These are phyloP conservation scores for Penstemon davidsonii DNA, from an alignment of 257 asterid genomes.

Conservation along the genomic window DNA sequence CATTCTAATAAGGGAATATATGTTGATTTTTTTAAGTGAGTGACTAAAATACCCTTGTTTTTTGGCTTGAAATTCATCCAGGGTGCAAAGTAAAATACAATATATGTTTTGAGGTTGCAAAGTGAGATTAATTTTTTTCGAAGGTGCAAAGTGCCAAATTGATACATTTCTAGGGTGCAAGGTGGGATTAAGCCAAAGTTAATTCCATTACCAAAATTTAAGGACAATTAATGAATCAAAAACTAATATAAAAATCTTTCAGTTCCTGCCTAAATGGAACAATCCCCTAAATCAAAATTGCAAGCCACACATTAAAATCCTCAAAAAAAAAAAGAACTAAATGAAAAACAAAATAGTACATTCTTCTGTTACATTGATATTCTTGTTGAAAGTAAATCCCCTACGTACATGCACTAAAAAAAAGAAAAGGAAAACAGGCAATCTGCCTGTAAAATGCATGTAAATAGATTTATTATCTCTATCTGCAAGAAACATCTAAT, in stretches of 20 bases:
- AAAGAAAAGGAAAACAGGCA: neutral
- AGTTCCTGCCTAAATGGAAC: neutral
- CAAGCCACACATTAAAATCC: neutral
- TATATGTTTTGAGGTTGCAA: too few relatives aligned
- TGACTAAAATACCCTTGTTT: too few relatives aligned
- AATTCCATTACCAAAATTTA: too few relatives aligned
- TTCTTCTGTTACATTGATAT: neutral
- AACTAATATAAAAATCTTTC: neutral
- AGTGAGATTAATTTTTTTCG: too few relatives aligned
- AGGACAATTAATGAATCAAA: neutral
- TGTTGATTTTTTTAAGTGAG: too few relatives aligned
- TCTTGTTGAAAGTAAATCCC: neutral
- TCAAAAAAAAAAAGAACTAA: neutral
- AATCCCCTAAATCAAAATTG: neutral
- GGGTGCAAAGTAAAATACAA: too few relatives aligned
- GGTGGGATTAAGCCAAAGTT: too few relatives aligned
- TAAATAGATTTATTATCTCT: neutral
- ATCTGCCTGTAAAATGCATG: conserved; percentile 1
- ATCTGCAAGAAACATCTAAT: neutral
- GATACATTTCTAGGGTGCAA: too few relatives aligned
- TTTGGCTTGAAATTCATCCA: too few relatives aligned
- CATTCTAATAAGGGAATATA: too few relatives aligned
- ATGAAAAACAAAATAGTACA: neutral
- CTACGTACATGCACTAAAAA: neutral
- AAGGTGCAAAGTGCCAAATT: too few relatives aligned